Base-by-base conservation (phyloP, 2,329 filamentous ascomycete species). In the Ceratocystis colombiana region DNA sequence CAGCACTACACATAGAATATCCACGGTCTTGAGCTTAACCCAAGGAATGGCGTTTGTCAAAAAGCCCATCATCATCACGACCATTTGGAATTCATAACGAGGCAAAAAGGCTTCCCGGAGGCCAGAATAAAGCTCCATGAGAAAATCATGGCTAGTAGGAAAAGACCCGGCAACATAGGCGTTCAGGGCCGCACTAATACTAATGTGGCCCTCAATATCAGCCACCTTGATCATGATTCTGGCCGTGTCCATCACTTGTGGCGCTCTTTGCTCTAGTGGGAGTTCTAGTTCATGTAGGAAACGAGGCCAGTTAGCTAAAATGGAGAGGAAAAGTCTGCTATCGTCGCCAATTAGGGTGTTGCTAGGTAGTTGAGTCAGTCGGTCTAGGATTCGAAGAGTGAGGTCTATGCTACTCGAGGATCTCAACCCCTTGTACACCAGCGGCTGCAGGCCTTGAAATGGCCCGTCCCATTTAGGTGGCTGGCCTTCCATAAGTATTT, bases 11-110 rank as follows among this genome's bases (percentile, higher is more conserved):
- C 89, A 89, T 0, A 99, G 82, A 12, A 97, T 86, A 68, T 90
- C 87, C 89, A 99, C 96, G 0, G 89, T 91, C 77, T 94, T 93
- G 55, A 92, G 80, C 74, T 96, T 95, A 75, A 97, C 89, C 89
- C 91, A 96, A 2, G 89, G 82, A 0, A 88, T 82, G 44, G 87
- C 88, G 73, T 99, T 99, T 15, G 92, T 96, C 64, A 99, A 80
- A 61, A 96, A 82, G 1, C 94, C 91, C 76, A 97, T 89, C 55
- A 97, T 78, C 77, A 96, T 96, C 0, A 91, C 90, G 10, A 99
- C 77, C 78, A 90, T 89, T 68, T 86, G 84, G 70, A 95, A 90
- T 71, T 97, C 93, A 67, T 89, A 83, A 33, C 84, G 81, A 0
- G 92, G 91, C 68, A 96, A 88, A 75, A 89, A 97, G 33, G 86